Evolutionary conservation across 2,329 filamentous ascomycete species (phyloP), one percentile per base, ranked within the genome.

Genomic region (Penicillium sp.): DNA sequence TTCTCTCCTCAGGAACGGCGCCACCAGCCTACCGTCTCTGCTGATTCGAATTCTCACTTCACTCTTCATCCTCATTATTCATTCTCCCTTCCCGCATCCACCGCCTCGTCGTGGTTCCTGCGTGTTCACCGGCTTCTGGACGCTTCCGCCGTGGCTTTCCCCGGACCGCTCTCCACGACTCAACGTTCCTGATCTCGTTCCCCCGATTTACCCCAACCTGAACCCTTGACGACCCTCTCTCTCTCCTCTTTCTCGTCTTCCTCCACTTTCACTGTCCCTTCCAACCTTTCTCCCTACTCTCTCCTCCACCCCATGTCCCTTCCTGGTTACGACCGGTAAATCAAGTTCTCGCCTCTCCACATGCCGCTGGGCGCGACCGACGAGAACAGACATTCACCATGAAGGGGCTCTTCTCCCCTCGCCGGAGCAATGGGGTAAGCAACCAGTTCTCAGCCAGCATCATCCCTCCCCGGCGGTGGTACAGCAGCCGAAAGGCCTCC

Each of bases 371-470:
- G 63, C 65, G 61, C 67, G 57, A 60, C 61, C 63, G 54, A 53
- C 56, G 39, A 66, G 62, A 50, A 61, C 55, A 65, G 62, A 58
- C 58, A 63, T 63, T 67, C 59, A 69, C 63, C 65, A 76, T 66
- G 49, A 79, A 78, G 76, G 71, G 74, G 67, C 73, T 76, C 54
- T 78, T 79, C 64, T 69, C 76, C 57, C 76, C 68, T 62, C 75
- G 72, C 66, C 74, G 75, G 66, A 69, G 69, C 68, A 75, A 75
- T 74, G 71, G 71, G 67, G 76, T 76, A 71, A 59, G 71, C 63
- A 43, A 55, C 20, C 22, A 55, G 25, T 39, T 60, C 51, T 52
- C 20, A 45, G 56, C 59, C 54, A 51, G 60, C 51, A 58, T 63
- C 55, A 57, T 61, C 58, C 57, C 17, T 60, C 51, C 48, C 28